Percentiles rank a stretch among this genome's conserved stretches.
These are phyloP conservation scores for Umbilicus rupestris DNA, from an alignment of 164 flowering plant genomes.

Conservation along the genomic window DNA sequence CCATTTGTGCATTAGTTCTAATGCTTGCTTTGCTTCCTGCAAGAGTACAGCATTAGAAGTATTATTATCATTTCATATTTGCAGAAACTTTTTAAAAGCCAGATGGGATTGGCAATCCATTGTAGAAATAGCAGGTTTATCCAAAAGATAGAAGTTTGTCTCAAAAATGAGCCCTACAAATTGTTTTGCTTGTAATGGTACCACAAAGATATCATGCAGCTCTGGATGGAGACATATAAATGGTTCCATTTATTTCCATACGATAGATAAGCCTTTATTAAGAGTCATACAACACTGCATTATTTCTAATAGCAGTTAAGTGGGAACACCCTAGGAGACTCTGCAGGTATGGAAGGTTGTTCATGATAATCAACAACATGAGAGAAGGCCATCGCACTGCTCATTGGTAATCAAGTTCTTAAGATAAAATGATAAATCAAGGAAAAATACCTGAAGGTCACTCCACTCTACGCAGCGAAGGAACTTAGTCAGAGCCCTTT, in stretches of 20 bases:
- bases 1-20: constrained; percentile 89
- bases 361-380: neutral
- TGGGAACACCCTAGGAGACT: neutral
- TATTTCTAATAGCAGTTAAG: neutral
- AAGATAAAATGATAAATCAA: neutral
- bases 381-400: neutral
- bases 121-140: neutral
- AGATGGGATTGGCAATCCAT: neutral
- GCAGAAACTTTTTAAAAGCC: neutral
- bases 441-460: constrained; percentile 69
- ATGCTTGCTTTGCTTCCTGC: constrained; percentile 98
- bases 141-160: neutral
- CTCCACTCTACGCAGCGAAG: constrained; percentile 99
- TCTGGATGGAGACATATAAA: neutral
- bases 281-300: neutral
- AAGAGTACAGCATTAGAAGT: constrained; percentile 13
- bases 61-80: neutral
- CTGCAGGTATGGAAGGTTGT: neutral
- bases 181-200: neutral
- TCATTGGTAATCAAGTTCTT: neutral
- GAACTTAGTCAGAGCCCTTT: constrained; percentile 92
- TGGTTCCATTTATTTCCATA: neutral
- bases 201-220: neutral
- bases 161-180: neutral
- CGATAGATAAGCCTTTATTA: neutral